phyloP scores from a whole-genome alignment of 257 asterid genomes.

The Capsicum pubescens region DNA sequence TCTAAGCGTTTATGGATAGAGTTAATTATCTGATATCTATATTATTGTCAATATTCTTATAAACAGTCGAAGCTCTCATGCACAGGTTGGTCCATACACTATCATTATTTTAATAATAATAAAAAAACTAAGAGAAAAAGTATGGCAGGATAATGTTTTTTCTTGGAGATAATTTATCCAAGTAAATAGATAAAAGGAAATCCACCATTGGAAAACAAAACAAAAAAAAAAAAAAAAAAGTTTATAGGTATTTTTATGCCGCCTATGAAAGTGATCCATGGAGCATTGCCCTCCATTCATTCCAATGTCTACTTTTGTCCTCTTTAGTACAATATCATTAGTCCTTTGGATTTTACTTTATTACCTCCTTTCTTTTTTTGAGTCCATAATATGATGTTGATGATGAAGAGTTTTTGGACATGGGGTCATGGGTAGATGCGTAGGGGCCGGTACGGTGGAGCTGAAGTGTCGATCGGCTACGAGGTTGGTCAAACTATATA shows the following conservation, averaged over 20 bases:
- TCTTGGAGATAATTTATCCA: no score
- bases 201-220: background rate
- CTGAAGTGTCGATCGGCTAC: background rate
- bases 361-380: background rate
- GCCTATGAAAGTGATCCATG: background rate
- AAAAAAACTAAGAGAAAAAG: no score
- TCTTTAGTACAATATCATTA: background rate
- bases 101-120: no score
- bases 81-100: no score
- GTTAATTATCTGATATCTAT: no score
- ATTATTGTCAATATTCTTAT: no score
- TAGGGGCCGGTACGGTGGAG: no score
- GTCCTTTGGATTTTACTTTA: background rate
- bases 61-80: no score
- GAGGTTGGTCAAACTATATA: background rate
- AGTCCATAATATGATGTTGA: no score
- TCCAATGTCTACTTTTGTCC: background rate
- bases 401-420: background rate
- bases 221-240: background rate
- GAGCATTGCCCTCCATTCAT: background rate
- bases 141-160: no score
- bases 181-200: background rate
- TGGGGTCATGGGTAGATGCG: background rate
- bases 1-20: no score
- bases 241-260: background rate